These are phyloP conservation scores for Herpotrichia juniperi DNA, from an alignment of 2,329 filamentous ascomycete species.

Conservation along the genomic window DNA sequence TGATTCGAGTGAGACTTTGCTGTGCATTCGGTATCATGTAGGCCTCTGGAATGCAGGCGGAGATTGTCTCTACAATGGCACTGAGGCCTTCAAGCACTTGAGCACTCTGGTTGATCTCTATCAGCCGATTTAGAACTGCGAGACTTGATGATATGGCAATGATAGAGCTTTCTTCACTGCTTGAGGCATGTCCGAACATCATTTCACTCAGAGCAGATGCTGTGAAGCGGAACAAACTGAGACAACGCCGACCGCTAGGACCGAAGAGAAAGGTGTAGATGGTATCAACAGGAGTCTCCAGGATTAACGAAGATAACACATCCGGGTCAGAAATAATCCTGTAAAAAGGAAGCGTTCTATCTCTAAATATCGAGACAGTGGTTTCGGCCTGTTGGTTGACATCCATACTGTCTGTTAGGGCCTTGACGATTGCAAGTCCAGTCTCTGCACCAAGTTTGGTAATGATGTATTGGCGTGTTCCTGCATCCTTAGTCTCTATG, in stretches of 20 bases:
- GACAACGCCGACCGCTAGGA: slow-evolving; percentile 21
- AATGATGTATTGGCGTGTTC: slow-evolving; percentile 5
- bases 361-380: background rate
- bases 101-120: slow-evolving; percentile 12
- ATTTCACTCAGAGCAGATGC: slow-evolving; percentile 5
- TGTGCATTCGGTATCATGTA: background rate
- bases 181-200: background rate
- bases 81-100: slow-evolving; percentile 6
- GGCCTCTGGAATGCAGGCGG: background rate
- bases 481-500: slow-evolving; percentile 5
- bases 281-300: slow-evolving; percentile 32
- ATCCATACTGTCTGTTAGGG: slow-evolving; percentile 2
- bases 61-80: slow-evolving; percentile 5
- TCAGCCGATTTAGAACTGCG: slow-evolving; percentile 6
- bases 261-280: slow-evolving; percentile 39
- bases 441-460: slow-evolving; percentile 4
- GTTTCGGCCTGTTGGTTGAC: background rate
- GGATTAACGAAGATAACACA: slow-evolving; percentile 33
- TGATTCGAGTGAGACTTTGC: slow-evolving; percentile 3
- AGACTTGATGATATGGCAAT: background rate
- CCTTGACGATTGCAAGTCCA: slow-evolving; percentile 7
- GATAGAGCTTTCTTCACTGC: background rate
- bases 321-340: slow-evolving; percentile 33
- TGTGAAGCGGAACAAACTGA: slow-evolving; percentile 25
- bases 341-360: slow-evolving; percentile 10